phyloP scores from a whole-genome alignment of 306 rosid species.

The Malus fusca region DNA sequence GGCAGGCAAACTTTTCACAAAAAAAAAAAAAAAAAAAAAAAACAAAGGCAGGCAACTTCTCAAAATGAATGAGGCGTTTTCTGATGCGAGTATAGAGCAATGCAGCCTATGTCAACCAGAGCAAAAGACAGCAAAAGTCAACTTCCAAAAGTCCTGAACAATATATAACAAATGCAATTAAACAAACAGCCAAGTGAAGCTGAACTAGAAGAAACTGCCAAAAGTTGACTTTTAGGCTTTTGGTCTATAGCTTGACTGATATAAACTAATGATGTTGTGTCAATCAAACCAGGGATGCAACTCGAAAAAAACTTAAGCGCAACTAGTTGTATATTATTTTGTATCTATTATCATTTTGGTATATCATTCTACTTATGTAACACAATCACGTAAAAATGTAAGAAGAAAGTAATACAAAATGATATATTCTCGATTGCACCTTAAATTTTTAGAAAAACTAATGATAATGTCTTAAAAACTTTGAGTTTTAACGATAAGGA shows the following conservation, averaged over 20 bases:
- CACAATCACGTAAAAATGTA: too few species aligned
- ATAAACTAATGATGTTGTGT: too few species aligned
- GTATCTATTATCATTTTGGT: too few species aligned
- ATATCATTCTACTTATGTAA: accelerated
- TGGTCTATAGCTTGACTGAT: too few species aligned
- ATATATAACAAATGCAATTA: background rate
- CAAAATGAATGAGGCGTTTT: conserved; percentile 61
- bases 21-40: too few species aligned
- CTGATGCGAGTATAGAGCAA: conserved; percentile 47
- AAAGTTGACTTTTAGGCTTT: background rate
- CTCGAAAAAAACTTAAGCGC: background rate
- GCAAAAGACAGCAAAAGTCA: conserved; percentile 49
- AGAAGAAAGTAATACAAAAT: too few species aligned
- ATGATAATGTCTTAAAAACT: too few species aligned
- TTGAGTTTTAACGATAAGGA: too few species aligned
- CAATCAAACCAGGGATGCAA: too few species aligned
- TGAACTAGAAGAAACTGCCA: background rate
- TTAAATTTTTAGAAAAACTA: too few species aligned
- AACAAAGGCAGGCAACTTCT: conserved; percentile 13
- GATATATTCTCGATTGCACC: too few species aligned
- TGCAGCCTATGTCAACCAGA: conserved; percentile 55
- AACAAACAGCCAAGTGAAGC: background rate
- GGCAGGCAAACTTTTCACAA: too few species aligned
- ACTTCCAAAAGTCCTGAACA: conserved; percentile 72
- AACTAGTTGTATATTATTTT: background rate